Conservation (phyloP, 1,284 basidiomycete species). For the Puccinia horiana region DNA sequence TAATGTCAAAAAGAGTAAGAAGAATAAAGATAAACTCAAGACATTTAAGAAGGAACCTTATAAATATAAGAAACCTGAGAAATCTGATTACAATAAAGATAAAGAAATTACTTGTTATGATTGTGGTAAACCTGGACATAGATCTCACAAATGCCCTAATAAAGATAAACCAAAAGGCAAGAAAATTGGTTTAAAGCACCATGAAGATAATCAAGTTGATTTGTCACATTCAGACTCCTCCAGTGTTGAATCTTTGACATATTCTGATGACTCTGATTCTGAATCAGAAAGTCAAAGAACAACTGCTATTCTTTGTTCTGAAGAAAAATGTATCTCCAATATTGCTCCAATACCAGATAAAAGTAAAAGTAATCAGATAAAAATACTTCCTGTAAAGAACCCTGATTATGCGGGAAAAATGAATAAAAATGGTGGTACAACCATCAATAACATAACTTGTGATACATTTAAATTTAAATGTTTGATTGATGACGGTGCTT, state of each 20-base stretch:
- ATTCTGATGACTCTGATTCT: not conserved
- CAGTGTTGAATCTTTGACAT: not conserved
- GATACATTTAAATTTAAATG: too few species aligned
- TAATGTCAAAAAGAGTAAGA: not conserved
- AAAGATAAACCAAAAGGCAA: not conserved
- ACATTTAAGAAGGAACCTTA: not conserved
- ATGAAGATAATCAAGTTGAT: not conserved
- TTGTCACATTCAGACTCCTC: not conserved
- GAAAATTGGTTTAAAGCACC: not conserved
- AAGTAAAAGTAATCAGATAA: too few species aligned
- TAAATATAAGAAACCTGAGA: not conserved
- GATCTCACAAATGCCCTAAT: not conserved
- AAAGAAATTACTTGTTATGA: not conserved
- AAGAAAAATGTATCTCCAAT: not conserved
- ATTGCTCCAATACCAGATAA: too few species aligned
- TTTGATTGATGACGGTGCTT: too few species aligned
- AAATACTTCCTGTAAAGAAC: too few species aligned
- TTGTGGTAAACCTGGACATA: conserved; percentile 1
- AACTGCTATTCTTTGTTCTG: not conserved
- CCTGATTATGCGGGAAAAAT: too few species aligned
- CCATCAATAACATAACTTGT: too few species aligned
- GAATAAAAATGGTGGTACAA: too few species aligned
- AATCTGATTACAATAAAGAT: not conserved
- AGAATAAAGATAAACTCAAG: not conserved
- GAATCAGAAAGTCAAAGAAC: not conserved